These are phyloP conservation scores for Coemansia biformis DNA, from an alignment of 192 early-diverging fungal genomes.

Conservation along the genomic window DNA sequence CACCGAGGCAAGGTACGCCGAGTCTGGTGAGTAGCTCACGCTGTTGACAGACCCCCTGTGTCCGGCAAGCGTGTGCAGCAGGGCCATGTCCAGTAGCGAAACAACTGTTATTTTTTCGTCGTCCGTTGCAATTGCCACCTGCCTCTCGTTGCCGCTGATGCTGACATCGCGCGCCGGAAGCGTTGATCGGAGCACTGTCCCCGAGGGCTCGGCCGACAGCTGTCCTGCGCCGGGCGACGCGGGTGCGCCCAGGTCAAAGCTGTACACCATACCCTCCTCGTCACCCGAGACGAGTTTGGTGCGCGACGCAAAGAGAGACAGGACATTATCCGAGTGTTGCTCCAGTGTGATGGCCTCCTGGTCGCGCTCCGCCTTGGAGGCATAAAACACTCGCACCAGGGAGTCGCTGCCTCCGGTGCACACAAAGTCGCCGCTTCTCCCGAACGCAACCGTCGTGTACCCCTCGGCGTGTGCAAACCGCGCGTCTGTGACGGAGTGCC, in stretches of 20 bases:
- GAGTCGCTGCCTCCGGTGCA: conserved; percentile 47
- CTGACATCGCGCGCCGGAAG: conserved; percentile 46
- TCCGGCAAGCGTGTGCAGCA: conserved; percentile 30
- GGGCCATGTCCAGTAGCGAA: conserved; percentile 35
- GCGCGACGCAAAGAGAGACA: conserved; percentile 25
- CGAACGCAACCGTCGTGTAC: conserved; percentile 41
- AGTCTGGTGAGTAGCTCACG: conserved; percentile 35
- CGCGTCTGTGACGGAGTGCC: conserved; percentile 14
- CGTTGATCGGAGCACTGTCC: conserved; percentile 36
- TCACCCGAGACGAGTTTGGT: conserved; percentile 37
- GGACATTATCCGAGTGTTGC: conserved; percentile 39
- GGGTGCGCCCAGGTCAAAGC: conserved; percentile 22
- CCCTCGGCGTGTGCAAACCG: conserved; percentile 46
- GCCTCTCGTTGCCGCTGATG: conserved; percentile 34
- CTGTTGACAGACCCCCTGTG: conserved; percentile 36
- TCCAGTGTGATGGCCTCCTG: conserved; percentile 43
- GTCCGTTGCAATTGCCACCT: conserved; percentile 45
- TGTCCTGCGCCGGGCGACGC: conserved; percentile 3
- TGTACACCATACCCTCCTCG: conserved; percentile 35
- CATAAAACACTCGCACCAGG: conserved; percentile 33
- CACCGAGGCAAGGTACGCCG: conserved; percentile 41
- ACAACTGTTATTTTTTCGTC: conserved; percentile 39
- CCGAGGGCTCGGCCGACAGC: conserved; percentile 22
- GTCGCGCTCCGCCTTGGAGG: conserved; percentile 26
- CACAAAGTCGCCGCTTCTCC: conserved; percentile 18